Evolutionary conservation across 176 grass and related monocot species (phyloP).

Genomic region (Cocos nucifera): DNA sequence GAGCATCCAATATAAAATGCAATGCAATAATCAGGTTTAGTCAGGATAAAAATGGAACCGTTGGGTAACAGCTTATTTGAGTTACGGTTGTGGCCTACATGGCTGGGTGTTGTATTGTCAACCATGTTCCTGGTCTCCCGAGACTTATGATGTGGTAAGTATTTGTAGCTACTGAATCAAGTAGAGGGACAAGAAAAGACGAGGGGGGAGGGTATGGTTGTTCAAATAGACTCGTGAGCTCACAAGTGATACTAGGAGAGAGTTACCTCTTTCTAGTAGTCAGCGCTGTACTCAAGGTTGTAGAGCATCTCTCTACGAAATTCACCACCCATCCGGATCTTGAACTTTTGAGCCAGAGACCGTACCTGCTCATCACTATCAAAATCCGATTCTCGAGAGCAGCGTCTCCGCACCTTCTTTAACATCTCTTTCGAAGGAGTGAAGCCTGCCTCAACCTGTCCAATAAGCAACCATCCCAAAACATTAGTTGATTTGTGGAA

Average conservation of each 20-base stretch:
- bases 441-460: conserved; percentile 67
- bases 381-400: conserved; percentile 75
- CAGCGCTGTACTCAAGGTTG: conserved; percentile 51
- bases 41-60: too few species aligned
- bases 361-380: conserved; percentile 58
- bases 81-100: too few species aligned
- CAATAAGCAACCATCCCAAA: conserved; percentile 9
- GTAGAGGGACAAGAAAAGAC: too few species aligned
- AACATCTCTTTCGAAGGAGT: conserved; percentile 67
- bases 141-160: too few species aligned
- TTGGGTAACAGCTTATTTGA: too few species aligned
- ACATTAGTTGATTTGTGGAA: conserved; percentile 14
- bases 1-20: too few species aligned
- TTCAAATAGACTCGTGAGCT: background rate
- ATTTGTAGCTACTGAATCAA: too few species aligned
- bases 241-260: background rate
- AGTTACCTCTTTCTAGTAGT: conserved; percentile 45
- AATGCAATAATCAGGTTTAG: too few species aligned
- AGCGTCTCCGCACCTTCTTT: conserved; percentile 75
- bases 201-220: background rate
- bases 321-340: conserved; percentile 65
- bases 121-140: too few species aligned
- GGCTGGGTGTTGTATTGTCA: too few species aligned
- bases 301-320: conserved; percentile 65
- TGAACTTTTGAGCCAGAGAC: conserved; percentile 49